Percentiles rank a stretch among this genome's conserved stretches.
Evolutionary conservation across 2,329 filamentous ascomycete genomes (phyloP).

Genomic region (Colletotrichum musae): DNA sequence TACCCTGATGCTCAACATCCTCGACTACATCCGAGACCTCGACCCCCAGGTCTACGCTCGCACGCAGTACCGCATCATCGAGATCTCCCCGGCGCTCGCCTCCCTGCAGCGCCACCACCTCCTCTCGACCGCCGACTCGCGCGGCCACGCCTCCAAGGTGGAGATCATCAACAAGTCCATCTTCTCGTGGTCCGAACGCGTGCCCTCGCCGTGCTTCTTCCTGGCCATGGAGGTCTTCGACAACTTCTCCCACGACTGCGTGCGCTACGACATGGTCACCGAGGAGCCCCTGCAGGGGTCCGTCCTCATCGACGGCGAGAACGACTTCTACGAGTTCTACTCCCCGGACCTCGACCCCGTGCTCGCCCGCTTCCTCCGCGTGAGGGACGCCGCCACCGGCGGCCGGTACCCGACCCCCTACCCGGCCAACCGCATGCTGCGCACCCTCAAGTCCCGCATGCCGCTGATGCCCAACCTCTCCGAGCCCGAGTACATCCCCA

Average conservation of each 20-base stretch:
- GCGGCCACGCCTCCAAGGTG: conserved; percentile 86
- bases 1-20: conserved; percentile 97
- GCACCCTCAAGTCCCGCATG: conserved; percentile 73
- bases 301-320: conserved; percentile 86
- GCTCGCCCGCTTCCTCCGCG: conserved; percentile 84
- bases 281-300: conserved; percentile 89
- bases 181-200: conserved; percentile 91
- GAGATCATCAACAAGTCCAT: conserved; percentile 96
- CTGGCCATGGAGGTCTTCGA: conserved; percentile 98
- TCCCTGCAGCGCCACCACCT: conserved; percentile 82
- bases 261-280: conserved; percentile 89
- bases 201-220: conserved; percentile 97
- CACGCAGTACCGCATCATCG: conserved; percentile 95
- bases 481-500: conserved; percentile 92
- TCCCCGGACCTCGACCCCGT: conserved; percentile 84
- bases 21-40: conserved; percentile 92
- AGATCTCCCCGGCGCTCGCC: conserved; percentile 89
- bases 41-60: conserved; percentile 94
- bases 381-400: conserved; percentile 83
- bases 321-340: conserved; percentile 98
- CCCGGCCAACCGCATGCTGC: conserved; percentile 66
- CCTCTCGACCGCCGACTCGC: conserved; percentile 73
- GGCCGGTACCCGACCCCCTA: conserved; percentile 76
- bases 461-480: conserved; percentile 85
- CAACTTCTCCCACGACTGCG: conserved; percentile 95